These are phyloP conservation scores for Neurospora tetraspora DNA, from an alignment of 495 filamentous ascomycete genomes.

Conservation along the genomic window DNA sequence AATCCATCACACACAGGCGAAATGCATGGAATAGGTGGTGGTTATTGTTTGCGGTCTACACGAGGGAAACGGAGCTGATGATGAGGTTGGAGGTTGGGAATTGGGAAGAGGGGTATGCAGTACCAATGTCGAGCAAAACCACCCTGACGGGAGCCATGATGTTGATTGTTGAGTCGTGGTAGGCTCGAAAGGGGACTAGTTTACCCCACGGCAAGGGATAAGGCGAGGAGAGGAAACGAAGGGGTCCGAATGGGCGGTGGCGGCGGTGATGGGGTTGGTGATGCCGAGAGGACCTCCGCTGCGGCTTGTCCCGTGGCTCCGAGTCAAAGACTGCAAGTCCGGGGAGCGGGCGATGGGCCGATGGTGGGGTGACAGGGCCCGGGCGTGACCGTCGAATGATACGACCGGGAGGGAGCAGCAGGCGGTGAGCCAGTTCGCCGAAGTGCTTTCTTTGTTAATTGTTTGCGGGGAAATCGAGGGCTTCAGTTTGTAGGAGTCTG, in stretches of 20 bases:
- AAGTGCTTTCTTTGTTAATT: background rate
- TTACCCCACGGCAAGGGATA: background rate
- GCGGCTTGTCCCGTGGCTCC: background rate
- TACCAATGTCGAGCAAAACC: constrained; percentile 43
- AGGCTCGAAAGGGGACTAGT: background rate
- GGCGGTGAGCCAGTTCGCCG: background rate
- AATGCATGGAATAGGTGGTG: constrained; percentile 19
- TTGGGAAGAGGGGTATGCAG: constrained; percentile 1
- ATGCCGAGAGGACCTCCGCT: background rate
- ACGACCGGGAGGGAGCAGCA: background rate
- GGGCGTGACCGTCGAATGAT: background rate
- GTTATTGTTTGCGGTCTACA: no score
- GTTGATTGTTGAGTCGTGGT: constrained; percentile 1
- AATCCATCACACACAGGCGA: constrained; percentile 13
- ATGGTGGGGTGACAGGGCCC: background rate
- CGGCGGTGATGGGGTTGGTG: background rate
- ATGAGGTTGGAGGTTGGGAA: background rate
- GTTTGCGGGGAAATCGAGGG: background rate
- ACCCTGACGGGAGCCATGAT: constrained; percentile 28
- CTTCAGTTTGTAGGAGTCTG: background rate
- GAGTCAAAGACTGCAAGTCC: background rate
- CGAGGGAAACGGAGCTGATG: background rate
- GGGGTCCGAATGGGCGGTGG: background rate
- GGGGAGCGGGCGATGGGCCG: background rate
- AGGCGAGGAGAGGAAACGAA: background rate